These are phyloP conservation scores for Irpex sp. DNA, from an alignment of 1,284 basidiomycete genomes.

Conservation along the genomic window DNA sequence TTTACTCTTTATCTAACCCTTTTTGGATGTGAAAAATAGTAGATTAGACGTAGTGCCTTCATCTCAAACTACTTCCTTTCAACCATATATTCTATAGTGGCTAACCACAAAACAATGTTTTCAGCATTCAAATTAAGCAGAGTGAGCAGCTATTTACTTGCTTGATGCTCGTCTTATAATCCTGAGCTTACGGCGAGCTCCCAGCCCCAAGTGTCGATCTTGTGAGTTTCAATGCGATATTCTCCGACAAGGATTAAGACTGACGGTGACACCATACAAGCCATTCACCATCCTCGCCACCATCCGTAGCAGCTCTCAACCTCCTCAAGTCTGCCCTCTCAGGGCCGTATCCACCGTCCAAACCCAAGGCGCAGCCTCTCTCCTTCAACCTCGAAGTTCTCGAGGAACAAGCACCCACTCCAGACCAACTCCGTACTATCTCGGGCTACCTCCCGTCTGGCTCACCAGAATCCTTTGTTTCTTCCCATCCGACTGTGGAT, in stretches of 20 bases:
- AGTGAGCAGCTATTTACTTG: not conserved
- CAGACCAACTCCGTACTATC: slow-evolving; percentile 66
- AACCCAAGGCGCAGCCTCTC: slow-evolving; percentile 45
- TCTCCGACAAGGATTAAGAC: not conserved
- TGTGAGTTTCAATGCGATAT: slow-evolving; percentile 8
- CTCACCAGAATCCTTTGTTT: slow-evolving; percentile 42
- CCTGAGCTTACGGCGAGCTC: not conserved
- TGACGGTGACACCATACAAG: slow-evolving; percentile 30
- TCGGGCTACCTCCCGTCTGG: slow-evolving; percentile 48
- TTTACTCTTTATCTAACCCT: too few species aligned
- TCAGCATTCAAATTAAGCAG: slow-evolving; percentile 8
- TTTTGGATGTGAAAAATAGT: too few species aligned
- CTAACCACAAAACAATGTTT: slow-evolving; percentile 1
- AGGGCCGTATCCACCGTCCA: slow-evolving; percentile 53
- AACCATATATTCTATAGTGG: not conserved
- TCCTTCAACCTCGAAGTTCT: slow-evolving; percentile 69
- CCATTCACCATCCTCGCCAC: slow-evolving; percentile 60
- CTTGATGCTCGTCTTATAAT: not conserved
- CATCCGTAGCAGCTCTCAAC: slow-evolving; percentile 55
- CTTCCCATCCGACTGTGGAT: slow-evolving; percentile 51
- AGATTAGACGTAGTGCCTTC: too few species aligned
- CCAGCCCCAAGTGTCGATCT: slow-evolving; percentile 17
- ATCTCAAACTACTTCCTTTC: not conserved
- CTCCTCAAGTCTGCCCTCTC: slow-evolving; percentile 56
- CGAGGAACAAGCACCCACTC: slow-evolving; percentile 56